Percentiles rank a stretch among this genome's conserved stretches.
These are phyloP conservation scores for Sclerotinia nivalis DNA, from an alignment of 2,329 filamentous ascomycete genomes.

Conservation along the genomic window DNA sequence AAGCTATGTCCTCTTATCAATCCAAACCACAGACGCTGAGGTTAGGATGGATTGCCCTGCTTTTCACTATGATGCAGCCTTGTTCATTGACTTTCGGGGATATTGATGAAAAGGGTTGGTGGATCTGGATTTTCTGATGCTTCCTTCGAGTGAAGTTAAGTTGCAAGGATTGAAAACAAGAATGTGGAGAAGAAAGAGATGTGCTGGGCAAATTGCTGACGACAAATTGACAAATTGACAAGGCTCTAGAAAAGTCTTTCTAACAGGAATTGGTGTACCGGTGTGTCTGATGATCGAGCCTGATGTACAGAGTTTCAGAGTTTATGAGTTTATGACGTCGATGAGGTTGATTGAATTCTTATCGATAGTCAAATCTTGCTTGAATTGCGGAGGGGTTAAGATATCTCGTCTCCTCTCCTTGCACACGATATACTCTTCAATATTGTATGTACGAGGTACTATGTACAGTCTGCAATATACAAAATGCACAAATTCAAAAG, in stretches of 20 bases:
- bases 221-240: neutral
- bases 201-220: constrained; percentile 18
- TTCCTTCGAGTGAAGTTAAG: constrained; percentile 1
- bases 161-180: constrained; percentile 15
- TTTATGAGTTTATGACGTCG: constrained; percentile 18
- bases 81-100: neutral
- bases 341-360: neutral
- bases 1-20: constrained; percentile 12
- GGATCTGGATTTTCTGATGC: neutral
- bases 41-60: constrained; percentile 16
- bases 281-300: neutral
- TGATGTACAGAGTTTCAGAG: neutral
- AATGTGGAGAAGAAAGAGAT: constrained; percentile 5
- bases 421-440: neutral
- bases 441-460: no score
- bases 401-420: constrained; percentile 3
- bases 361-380: neutral
- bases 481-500: neutral
- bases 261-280: neutral
- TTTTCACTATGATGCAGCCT: constrained; percentile 14
- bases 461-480: neutral
- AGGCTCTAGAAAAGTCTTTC: neutral
- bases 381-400: neutral
- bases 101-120: neutral
- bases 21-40: neutral